phyloP scores from a whole-genome alignment of 2,329 filamentous ascomycete genomes.

The Colletotrichum caudatum region DNA sequence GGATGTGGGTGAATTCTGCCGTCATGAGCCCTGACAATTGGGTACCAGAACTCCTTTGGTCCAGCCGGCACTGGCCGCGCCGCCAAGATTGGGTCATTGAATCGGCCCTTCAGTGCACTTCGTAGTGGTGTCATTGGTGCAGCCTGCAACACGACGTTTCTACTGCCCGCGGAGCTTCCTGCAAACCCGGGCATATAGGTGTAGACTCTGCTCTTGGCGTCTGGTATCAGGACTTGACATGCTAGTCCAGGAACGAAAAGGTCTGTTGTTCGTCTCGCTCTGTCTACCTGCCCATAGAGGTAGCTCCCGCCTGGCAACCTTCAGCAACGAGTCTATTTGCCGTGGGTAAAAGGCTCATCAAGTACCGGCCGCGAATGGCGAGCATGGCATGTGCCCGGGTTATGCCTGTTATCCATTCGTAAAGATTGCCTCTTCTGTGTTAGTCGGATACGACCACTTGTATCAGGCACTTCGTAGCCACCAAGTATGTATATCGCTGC shows the following conservation, averaged over 20 bases:
- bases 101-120: slow-evolving; percentile 17
- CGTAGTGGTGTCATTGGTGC: slow-evolving; percentile 32
- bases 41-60: slow-evolving; percentile 34
- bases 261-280: no score
- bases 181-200: slow-evolving; percentile 12
- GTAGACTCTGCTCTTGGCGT: slow-evolving; percentile 25
- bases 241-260: neutral
- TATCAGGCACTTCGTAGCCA: neutral
- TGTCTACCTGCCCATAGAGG: no score
- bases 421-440: slow-evolving; percentile 38
- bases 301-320: no score
- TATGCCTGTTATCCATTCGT: slow-evolving; percentile 30
- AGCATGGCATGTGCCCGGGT: slow-evolving; percentile 9
- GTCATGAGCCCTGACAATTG: slow-evolving; percentile 15
- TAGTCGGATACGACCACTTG: slow-evolving; percentile 21
- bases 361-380: slow-evolving; percentile 25
- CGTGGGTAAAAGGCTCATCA: slow-evolving; percentile 3
- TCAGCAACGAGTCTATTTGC: slow-evolving; percentile 27
- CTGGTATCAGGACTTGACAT: slow-evolving; percentile 31
- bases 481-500: slow-evolving; percentile 2
- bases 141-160: slow-evolving; percentile 26
- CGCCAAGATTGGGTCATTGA: slow-evolving; percentile 35
- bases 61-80: slow-evolving; percentile 35
- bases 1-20: slow-evolving; percentile 9
- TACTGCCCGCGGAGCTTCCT: slow-evolving; percentile 25